Evolutionary conservation across 1,284 basidiomycete genomes (phyloP).

Genomic region (Austroboletus novae-zelandiae): DNA sequence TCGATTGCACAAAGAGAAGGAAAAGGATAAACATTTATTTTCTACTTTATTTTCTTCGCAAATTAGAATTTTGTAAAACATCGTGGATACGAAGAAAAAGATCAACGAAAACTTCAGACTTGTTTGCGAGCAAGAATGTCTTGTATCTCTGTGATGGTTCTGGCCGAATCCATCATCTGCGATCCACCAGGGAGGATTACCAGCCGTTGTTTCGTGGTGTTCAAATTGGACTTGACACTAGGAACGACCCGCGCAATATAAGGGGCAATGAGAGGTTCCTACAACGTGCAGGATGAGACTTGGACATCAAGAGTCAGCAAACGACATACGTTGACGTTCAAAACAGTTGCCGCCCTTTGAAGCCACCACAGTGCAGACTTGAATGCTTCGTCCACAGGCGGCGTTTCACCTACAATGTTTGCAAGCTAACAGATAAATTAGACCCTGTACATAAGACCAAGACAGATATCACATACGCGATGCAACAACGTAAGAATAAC

Average conservation of each 20-base stretch:
- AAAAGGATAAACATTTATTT: constrained; percentile 5
- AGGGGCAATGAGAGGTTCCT: constrained; percentile 79
- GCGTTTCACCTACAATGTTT: constrained; percentile 66
- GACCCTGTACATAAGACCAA: constrained; percentile 5
- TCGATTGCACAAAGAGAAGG: not conserved
- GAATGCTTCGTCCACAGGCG: constrained; percentile 74
- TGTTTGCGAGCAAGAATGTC: constrained; percentile 67
- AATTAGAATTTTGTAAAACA: constrained; percentile 1
- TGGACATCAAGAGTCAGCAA: not conserved
- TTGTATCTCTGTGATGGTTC: constrained; percentile 70
- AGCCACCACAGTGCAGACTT: constrained; percentile 82
- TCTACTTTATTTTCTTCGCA: constrained; percentile 1
- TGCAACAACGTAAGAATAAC: constrained; percentile 79
- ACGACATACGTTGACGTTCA: constrained; percentile 64
- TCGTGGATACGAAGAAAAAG: not conserved
- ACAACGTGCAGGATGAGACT: constrained; percentile 8
- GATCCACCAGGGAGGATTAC: constrained; percentile 71
- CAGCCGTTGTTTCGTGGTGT: constrained; percentile 74
- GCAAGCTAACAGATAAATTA: constrained; percentile 52
- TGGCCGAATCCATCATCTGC: constrained; percentile 60
- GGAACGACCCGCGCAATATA: constrained; percentile 78
- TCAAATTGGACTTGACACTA: constrained; percentile 69
- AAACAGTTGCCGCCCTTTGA: constrained; percentile 63
- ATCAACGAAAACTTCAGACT: constrained; percentile 7
- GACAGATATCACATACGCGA: constrained; percentile 49